Base-by-base conservation (phyloP, 495 filamentous ascomycete species). In the Staphylotrichum tortipilum region DNA sequence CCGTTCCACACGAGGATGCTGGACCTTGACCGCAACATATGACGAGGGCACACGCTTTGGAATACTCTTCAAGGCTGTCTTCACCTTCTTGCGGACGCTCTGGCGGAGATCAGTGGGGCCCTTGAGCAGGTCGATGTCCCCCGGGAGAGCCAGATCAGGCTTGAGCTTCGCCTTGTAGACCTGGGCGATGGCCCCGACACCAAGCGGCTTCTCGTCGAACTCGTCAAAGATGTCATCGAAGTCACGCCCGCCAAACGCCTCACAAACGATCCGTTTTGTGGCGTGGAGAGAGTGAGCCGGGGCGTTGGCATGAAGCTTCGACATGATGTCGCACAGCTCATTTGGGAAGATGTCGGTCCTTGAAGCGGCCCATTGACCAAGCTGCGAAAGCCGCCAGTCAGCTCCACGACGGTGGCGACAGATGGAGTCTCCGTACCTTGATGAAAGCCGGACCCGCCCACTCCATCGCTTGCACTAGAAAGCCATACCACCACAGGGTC, bases 301-400 rank as follows among this genome's bases (percentile, higher is more conserved):
- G 0, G 90, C 89, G 63, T 96, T 76, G 3, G 91, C 96, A 63
- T 99, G 94, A 4, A 99, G 80, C 44, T 88, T 86, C 0, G 91
- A 95, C 92, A 99, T 94, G 59, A 86, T 80, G 30, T 74, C 78
- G 68, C 94, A 99, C 75, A 99, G 79, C 63, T 95, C 82, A 10
- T 75, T 84, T n/a, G 94, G 90, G 65, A 99, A 99, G 61, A 99
- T 94, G 63, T 99, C 94, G 49, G 91, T 85, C 59, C 94, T 79
- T 4, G 92, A 96, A 10, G 94, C 94, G 19, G 94, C 94, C 92
- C 94, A 99, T 86, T 99, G 94, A 21, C 94, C 94, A 46, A 99
- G 81, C 88, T 95, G 55, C 49, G 11, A 40, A 26, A 17, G 3
- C 10, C 11, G 53, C 52, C n/a, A 69, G 41, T 70, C 53, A 69